phyloP scores from a whole-genome alignment of 1,284 basidiomycete genomes.

The Boletus semigastroideus region DNA sequence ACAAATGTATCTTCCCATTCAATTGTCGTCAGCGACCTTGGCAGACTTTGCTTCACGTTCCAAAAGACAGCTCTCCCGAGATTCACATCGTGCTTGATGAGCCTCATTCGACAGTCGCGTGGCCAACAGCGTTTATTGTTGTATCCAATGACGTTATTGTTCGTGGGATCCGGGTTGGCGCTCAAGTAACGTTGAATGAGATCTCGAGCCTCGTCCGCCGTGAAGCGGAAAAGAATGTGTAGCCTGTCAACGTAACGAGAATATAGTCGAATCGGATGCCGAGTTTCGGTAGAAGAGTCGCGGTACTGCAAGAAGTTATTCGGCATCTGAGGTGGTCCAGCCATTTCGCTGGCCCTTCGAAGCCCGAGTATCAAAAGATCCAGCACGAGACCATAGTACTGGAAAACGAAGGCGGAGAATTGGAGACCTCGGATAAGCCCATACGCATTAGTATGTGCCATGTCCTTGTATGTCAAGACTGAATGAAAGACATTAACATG shows the following conservation, averaged over 20 bases:
- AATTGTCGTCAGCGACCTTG: constrained; percentile 95
- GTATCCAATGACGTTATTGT: constrained; percentile 98
- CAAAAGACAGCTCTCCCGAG: constrained; percentile 97
- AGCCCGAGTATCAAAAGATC: constrained; percentile 93
- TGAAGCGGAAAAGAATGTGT: constrained; percentile 97
- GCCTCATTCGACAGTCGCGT: constrained; percentile 96
- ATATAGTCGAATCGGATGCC: constrained; percentile 93
- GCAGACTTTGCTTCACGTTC: constrained; percentile 98
- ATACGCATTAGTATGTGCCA: constrained; percentile 90
- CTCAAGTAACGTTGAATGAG: constrained; percentile 97
- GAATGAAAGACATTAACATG: constrained; percentile 6
- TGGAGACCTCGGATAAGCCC: constrained; percentile 94
- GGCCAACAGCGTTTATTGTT: constrained; percentile 99
- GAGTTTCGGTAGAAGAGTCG: constrained; percentile 89
- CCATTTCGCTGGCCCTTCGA: constrained; percentile 95
- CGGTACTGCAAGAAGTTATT: constrained; percentile 97
- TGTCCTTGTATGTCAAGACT: constrained; percentile 91
- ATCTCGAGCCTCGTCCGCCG: constrained; percentile 96
- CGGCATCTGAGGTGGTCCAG: constrained; percentile 91
- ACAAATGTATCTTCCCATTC: constrained; percentile 99
- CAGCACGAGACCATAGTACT: constrained; percentile 90
- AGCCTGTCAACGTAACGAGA: constrained; percentile 92
- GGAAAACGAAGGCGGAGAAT: constrained; percentile 97
- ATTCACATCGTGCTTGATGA: constrained; percentile 99
- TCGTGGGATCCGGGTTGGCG: constrained; percentile 97